Evolutionary conservation across 2,329 filamentous ascomycete genomes (phyloP), one percentile per base, ranked within the genome.

Genomic region (Alternaria conjuncta): DNA sequence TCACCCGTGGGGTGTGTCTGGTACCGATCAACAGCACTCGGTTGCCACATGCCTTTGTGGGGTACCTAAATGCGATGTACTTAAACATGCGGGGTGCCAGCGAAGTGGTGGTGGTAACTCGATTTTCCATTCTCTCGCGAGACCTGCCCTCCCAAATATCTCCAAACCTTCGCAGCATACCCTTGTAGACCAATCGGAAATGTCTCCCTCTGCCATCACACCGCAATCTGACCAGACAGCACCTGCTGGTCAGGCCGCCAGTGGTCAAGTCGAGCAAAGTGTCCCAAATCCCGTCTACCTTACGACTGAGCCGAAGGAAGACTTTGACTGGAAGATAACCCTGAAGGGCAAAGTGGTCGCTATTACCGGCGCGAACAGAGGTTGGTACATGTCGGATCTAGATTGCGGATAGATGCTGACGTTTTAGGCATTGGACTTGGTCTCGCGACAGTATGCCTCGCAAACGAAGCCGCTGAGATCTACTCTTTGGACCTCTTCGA

Each of bases 401-500:
- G 81, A 21, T 83, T 82, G 10, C 30, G 12, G 28, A 41, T 23
- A 54, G n/a, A 41, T 58, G 49, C 47, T 45, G 55, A 51, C 21
- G 4, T 23, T 58, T 18, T 44, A 63, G 60, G 60, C 18, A 63
- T 63, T 59, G 83, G 83, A 18, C 79, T 84, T 2, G 83, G 83
- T 69, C 84, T 70, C 75, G 83, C 68, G 75, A 84, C 72, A 75
- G 79, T 79, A 59, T 85, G 83, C 66, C 81, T 86, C 11, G 72
- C 72, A 26, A 86, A 86, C 62, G 82, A 80, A 21, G 84, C 83
- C 6, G 71, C 75, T n/a, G 78, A 78, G 32, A 77, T 86, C 46
- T 85, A 83, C 72, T 85, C 83, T 4, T 81, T 87, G 47, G 83
- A 85, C 63, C 80, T 86, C 45, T 81, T 81, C 57, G 81, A 83